Percentiles rank a stretch among this genome's conserved stretches.
Conservation (phyloP, 352 stramenopile genomes). For the Phytopythium montanum region DNA sequence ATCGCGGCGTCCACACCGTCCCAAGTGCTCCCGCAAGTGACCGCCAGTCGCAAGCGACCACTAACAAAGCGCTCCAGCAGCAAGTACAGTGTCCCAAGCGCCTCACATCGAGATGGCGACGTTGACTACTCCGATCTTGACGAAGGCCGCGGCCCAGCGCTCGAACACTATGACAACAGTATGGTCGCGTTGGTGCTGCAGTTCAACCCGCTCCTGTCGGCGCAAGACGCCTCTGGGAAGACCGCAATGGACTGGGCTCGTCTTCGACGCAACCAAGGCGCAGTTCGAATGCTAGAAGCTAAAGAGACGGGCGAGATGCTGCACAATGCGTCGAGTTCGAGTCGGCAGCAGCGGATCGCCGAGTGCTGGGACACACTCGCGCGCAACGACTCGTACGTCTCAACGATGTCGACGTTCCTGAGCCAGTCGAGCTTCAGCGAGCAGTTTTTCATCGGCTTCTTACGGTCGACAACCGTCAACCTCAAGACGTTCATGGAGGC, state of each 20-base stretch:
- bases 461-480: constrained; percentile 20
- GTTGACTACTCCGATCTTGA: neutral
- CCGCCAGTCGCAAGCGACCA: neutral
- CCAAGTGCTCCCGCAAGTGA: neutral
- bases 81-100: neutral
- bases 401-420: constrained; percentile 28
- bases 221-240: constrained; percentile 38
- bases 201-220: constrained; percentile 37
- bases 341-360: constrained; percentile 25
- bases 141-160: neutral
- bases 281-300: constrained; percentile 28
- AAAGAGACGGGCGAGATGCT: constrained; percentile 31
- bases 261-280: constrained; percentile 36
- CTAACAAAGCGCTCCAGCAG: neutral
- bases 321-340: constrained; percentile 26
- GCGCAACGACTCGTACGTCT: constrained; percentile 29
- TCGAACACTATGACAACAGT: constrained; percentile 36
- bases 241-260: constrained; percentile 67
- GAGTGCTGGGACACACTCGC: constrained; percentile 35
- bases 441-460: constrained; percentile 26
- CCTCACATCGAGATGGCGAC: neutral
- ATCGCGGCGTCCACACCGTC: constrained; percentile 36
- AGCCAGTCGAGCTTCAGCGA: constrained; percentile 37
- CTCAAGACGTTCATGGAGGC: constrained; percentile 15
- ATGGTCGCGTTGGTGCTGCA: constrained; percentile 42